Percentiles rank a stretch among this genome's conserved stretches.
These are phyloP conservation scores for Exserohilum rostratum DNA, from an alignment of 2,329 filamentous ascomycete genomes.

Conservation along the genomic window DNA sequence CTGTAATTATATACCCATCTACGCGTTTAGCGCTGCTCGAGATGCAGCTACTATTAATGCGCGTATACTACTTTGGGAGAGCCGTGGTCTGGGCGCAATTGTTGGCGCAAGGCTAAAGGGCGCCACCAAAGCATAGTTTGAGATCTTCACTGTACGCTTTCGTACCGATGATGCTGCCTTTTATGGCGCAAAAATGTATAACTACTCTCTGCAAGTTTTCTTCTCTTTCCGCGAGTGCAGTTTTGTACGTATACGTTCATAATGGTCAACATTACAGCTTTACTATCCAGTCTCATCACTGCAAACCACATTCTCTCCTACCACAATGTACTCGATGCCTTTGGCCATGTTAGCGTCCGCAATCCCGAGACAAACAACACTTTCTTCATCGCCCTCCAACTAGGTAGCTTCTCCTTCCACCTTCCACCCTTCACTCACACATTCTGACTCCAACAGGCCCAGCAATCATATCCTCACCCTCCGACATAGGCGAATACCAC, in stretches of 20 bases:
- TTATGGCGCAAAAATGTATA: too few relatives aligned
- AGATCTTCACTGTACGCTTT: constrained; percentile 10
- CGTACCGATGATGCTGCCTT: constrained; percentile 6
- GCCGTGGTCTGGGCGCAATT: neutral
- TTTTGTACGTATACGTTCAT: neutral
- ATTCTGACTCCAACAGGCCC: neutral
- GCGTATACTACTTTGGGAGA: neutral
- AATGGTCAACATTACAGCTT: constrained; percentile 35
- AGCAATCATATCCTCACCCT: constrained; percentile 19
- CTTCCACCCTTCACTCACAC: too few relatives aligned
- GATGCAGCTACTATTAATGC: neutral
- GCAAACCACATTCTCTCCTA: constrained; percentile 59
- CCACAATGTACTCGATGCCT: constrained; percentile 57
- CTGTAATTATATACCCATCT: too few relatives aligned
- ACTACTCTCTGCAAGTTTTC: neutral
- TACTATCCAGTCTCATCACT: constrained; percentile 45
- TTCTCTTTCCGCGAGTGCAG: neutral
- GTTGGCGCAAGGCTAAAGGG: neutral
- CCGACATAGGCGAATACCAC: constrained; percentile 54
- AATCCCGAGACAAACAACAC: constrained; percentile 52
- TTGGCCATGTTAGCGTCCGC: constrained; percentile 59
- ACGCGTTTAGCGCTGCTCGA: neutral
- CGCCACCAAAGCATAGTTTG: neutral
- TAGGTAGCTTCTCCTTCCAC: too few relatives aligned
- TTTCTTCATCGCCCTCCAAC: constrained; percentile 49